Conservation (phyloP, 352 stramenopile genomes). For the Phytopythium delawarense region DNA sequence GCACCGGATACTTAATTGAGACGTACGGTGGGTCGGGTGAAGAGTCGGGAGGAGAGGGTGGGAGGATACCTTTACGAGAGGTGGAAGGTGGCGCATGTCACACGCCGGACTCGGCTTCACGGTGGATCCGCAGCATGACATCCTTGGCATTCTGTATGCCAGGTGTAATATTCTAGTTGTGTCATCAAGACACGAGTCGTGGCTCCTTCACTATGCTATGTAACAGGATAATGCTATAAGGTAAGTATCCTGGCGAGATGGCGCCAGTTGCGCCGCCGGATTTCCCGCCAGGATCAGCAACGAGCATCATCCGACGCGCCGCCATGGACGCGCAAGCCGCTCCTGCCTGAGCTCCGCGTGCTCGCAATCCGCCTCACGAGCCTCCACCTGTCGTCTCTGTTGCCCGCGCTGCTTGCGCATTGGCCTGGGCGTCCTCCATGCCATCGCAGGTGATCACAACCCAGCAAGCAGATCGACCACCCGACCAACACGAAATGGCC, state of each 20-base stretch:
- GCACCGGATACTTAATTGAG: not conserved
- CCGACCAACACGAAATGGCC: too few relatives aligned
- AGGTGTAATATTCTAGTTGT: not conserved
- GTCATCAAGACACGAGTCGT: too few relatives aligned
- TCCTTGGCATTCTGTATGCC: not conserved
- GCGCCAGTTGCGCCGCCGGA: not conserved
- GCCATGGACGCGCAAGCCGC: not conserved
- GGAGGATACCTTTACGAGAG: not conserved
- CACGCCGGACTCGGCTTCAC: not conserved
- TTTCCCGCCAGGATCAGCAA: not conserved
- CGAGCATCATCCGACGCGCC: not conserved
- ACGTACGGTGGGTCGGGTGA: not conserved
- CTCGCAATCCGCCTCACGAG: too few relatives aligned
- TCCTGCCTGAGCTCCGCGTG: too few relatives aligned
- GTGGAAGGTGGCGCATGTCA: not conserved
- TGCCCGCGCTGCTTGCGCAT: too few relatives aligned
- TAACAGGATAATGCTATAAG: not conserved
- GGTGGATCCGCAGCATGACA: not conserved
- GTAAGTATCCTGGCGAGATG: not conserved
- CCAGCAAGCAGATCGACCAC: too few relatives aligned
- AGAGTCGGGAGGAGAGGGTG: not conserved
- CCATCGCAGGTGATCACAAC: too few relatives aligned
- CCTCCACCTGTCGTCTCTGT: too few relatives aligned
- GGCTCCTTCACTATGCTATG: not conserved
- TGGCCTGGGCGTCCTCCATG: too few relatives aligned